These are phyloP conservation scores for Rhodotorula mucilaginosa DNA, from an alignment of 1,284 basidiomycete species.

Conservation along the genomic window DNA sequence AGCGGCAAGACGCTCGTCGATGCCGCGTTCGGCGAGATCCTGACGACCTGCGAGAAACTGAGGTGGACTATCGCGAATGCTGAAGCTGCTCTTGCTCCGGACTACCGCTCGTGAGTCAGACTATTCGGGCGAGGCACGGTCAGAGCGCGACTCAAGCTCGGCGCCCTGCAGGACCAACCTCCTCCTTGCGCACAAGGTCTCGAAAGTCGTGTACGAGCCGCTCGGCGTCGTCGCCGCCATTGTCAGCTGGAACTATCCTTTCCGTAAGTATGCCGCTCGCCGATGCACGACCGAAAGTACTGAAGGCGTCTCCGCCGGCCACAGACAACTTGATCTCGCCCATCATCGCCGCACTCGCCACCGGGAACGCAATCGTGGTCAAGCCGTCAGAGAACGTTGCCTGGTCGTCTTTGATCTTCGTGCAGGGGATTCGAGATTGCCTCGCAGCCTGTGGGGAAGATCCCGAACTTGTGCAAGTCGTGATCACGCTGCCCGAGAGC, in stretches of 20 bases:
- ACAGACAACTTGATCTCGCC: conserved; percentile 83
- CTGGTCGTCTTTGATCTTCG: conserved; percentile 80
- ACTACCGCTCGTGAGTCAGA: conserved; percentile 57
- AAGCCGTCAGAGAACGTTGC: conserved; percentile 82
- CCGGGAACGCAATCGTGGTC: conserved; percentile 84
- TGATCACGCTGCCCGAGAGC: conserved; percentile 83
- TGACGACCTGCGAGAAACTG: conserved; percentile 77
- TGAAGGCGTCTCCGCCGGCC: conserved; percentile 45
- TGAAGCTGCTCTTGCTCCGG: conserved; percentile 67
- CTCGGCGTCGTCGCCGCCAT: conserved; percentile 89
- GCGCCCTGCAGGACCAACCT: conserved; percentile 58
- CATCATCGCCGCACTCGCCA: conserved; percentile 81
- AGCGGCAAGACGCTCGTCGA: conserved; percentile 94
- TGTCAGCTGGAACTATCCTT: conserved; percentile 58
- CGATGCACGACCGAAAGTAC: too few relatives aligned
- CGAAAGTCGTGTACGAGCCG: conserved; percentile 79
- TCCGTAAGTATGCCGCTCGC: not conserved
- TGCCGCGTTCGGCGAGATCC: conserved; percentile 81
- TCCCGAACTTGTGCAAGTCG: conserved; percentile 76
- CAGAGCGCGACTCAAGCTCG: not conserved
- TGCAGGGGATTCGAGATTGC: conserved; percentile 70
- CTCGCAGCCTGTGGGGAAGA: conserved; percentile 69
- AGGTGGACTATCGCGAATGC: conserved; percentile 75
- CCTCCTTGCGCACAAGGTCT: conserved; percentile 77
- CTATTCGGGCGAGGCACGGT: too few relatives aligned